Percentiles rank a stretch among this genome's conserved stretches.
Evolutionary conservation across 2,329 filamentous ascomycete species (phyloP).

Genomic region (Fusarium multiceps): DNA sequence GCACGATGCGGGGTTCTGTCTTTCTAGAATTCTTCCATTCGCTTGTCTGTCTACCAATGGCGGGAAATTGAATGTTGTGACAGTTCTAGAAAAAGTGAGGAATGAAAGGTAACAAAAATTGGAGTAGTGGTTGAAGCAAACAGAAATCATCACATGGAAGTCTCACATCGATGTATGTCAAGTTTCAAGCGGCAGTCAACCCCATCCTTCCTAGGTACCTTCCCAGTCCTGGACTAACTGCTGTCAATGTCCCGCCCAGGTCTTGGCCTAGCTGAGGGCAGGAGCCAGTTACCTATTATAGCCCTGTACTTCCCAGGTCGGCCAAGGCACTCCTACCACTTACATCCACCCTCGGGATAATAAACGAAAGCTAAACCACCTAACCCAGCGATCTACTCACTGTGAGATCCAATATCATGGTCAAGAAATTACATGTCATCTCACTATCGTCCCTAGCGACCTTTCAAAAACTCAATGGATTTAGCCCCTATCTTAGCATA

Average conservation of each 20-base stretch:
- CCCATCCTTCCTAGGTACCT: not conserved
- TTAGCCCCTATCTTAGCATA: not conserved
- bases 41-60: conserved; percentile 29
- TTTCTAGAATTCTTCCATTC: conserved; percentile 46
- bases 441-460: not conserved
- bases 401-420: not conserved
- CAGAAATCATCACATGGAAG: not conserved
- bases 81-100: not conserved
- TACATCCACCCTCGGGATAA: not conserved
- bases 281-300: not conserved
- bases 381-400: not conserved
- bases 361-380: not conserved
- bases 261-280: not conserved
- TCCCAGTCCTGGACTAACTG: not conserved
- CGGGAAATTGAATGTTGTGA: not conserved
- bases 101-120: not conserved
- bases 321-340: not conserved
- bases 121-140: not conserved
- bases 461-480: not conserved
- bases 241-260: not conserved
- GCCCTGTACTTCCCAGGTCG: not conserved
- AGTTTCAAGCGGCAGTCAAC: not conserved
- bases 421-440: not conserved
- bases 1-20: conserved; percentile 41
- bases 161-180: not conserved